Evolutionary conservation across 768 basidiomycete species (phyloP), one percentile per base, ranked within the genome.

Genomic region (Pleurotus giganteus): DNA sequence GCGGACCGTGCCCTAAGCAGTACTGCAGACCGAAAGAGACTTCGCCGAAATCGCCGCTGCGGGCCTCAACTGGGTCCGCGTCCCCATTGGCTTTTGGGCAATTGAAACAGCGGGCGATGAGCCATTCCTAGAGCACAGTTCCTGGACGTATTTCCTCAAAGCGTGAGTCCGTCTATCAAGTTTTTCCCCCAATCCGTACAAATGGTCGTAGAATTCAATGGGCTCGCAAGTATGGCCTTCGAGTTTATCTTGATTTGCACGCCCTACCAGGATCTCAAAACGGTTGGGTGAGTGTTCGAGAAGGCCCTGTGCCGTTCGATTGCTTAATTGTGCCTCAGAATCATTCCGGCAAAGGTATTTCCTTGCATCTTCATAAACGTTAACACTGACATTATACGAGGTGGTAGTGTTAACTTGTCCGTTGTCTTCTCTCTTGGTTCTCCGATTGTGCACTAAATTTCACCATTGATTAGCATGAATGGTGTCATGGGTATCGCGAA

Each of bases 141-240:
- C 82, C 12, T 96, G 93, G 92, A 82, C 74, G 71, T 85, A 76
- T 65, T 80, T 80, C 56, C 59, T 73, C 53, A 75, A 77, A 66
- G 75, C 75, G 75, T 74, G 57, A 65, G 63, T 58, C 34, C 37
- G 11, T 24, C 43, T 37, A 57, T 43, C 42, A n/a, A 42, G 49
- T 83, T 85, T 69, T 79, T 85, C 68, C 68, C 65, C 82, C 81
- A 24, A n/a, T n/a, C 55, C n/a, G n/a, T n/a, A n/a, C n/a, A n/a
- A n/a, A n/a, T n/a, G n/a, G n/a, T n/a, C n/a, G n/a, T n/a, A 74
- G 72, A 15, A 80, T 96, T 57, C 72, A 81, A 55, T 97, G 94
- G 94, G 89, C 85, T n/a, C 79, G 93, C 61, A 96, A 95, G 70
- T 96, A 96, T 66, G 94, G 94, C 4, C 67, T 96, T 46, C 84